Base-by-base conservation (phyloP, 148 eudicot species). In the Rhododendron williamsianum region DNA sequence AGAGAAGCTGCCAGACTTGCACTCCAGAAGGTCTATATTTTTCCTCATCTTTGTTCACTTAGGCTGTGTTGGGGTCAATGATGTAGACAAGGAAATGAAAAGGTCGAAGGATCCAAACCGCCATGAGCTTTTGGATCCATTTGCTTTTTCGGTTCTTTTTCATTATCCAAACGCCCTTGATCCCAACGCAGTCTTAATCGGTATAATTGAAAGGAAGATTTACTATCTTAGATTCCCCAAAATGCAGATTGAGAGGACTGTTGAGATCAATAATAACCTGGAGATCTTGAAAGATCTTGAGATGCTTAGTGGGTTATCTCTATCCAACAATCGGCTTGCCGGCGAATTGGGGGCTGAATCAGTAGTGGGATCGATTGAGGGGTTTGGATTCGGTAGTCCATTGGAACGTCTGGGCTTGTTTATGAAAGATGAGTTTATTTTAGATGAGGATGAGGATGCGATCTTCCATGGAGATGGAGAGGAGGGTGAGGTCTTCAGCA, bases 201-300 rank as follows among this genome's bases (percentile, higher is more conserved):
- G 81, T 36, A 27, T n/a, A 67, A 25, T 27, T 2, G n/a, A n/a
- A 76, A 63, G 12, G 73, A 18, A 33, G n/a, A 82, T 76, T 84
- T 36, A 51, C 58, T 51, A 38, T 84, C 38, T n/a, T 83, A 27
- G 6, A 16, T 73, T 16, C 52, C 25, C 45, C 21, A 16, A 58
- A 46, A 45, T 91, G 87, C 92, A 96, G 98, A 92, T 96, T 93
- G 93, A 93, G 87, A 93, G 84, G 87, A 90, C 97, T 43, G 95
- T 95, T 35, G 89, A 90, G 46, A 80, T 95, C n/a, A 92, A 89
- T 16, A 91, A 93, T 33, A 92, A 91, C 78, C 69, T 83, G n/a
- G 82, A 84, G 54, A 81, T 87, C 60, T 74, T 92, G 52, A 86
- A 84, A 85, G 99, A 94, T 12, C 90, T 96, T 15, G 97, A 93